A percentile compares a stretch with the other conserved stretches of the same genome.
phyloP scores from a whole-genome alignment of 2,329 filamentous ascomycete species.

The Talaromyces sp. region DNA sequence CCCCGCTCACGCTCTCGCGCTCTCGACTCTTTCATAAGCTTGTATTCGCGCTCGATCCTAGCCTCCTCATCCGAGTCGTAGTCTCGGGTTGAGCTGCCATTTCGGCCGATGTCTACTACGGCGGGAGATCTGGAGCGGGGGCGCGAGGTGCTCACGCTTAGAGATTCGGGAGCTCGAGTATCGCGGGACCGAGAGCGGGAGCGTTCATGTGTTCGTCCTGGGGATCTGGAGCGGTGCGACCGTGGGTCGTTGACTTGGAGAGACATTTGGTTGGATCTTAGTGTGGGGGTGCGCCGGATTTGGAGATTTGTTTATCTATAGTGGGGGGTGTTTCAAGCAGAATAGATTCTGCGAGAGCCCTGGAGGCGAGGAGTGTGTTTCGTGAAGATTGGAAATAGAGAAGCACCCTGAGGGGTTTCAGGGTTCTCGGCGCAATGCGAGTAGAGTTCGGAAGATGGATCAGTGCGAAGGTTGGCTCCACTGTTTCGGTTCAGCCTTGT shows the following conservation, averaged over 20 bases:
- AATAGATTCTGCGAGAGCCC: too few relatives aligned
- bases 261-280: constrained; percentile 29
- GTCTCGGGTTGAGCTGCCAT: constrained; percentile 8
- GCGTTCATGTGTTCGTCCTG: constrained; percentile 44
- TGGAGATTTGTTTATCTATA: constrained; percentile 18
- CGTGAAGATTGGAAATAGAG: too few relatives aligned
- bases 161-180: constrained; percentile 25
- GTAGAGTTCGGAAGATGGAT: neutral
- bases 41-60: constrained; percentile 27
- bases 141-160: constrained; percentile 9
- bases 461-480: neutral
- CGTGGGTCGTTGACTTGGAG: constrained; percentile 46
- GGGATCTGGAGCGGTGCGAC: constrained; percentile 51
- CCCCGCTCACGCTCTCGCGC: constrained; percentile 8
- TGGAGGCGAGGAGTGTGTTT: too few relatives aligned
- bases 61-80: constrained; percentile 24
- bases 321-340: neutral
- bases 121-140: constrained; percentile 30
- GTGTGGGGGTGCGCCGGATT: constrained; percentile 11
- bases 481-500: neutral
- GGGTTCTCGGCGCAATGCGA: too few relatives aligned
- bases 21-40: constrained; percentile 18
- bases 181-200: constrained; percentile 50
- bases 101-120: constrained; percentile 30
- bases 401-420: neutral